These are phyloP conservation scores for Mallotus repandus DNA, from an alignment of 441 rosid species.

Conservation along the genomic window DNA sequence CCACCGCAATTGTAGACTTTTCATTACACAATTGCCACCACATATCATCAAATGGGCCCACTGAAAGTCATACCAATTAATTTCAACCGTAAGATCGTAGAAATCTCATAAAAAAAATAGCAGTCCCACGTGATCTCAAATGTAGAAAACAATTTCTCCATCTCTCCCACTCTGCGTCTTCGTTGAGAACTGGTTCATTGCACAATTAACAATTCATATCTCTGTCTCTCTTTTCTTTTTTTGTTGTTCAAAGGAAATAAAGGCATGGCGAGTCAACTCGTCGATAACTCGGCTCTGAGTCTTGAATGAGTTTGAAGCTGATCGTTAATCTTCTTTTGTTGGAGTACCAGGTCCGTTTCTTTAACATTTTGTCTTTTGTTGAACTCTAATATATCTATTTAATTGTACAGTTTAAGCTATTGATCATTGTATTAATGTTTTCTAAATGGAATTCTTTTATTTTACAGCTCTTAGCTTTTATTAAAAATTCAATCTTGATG, in stretches of 20 bases:
- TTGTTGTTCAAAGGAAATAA: no score
- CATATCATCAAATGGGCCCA: not conserved
- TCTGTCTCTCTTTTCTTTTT: no score
- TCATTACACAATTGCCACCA: not conserved
- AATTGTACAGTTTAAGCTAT: not conserved
- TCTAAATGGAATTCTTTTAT: not conserved
- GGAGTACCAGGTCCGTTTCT: no score
- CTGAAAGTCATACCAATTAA: not conserved
- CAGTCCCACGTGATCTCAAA: not conserved
- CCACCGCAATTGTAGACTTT: not conserved
- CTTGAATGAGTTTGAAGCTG: constrained; percentile 21
- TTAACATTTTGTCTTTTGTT: not conserved
- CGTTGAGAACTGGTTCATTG: constrained; percentile 3
- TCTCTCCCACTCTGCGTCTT: not conserved
- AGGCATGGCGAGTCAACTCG: constrained; percentile 32
- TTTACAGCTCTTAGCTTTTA: not conserved
- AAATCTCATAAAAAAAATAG: not conserved
- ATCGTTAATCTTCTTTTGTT: constrained; percentile 16
- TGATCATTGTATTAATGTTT: not conserved
- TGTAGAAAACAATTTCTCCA: constrained; percentile 3
- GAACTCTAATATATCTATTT: not conserved
- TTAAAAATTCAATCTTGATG: constrained; percentile 21
- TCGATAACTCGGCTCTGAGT: constrained; percentile 23
- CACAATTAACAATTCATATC: constrained; percentile 1
- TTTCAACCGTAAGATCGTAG: not conserved